A percentile compares a stretch with the other conserved stretches of the same genome.
These are phyloP conservation scores for Apophysomyces ossiformis DNA, from an alignment of 371 early-diverging fungal species.

Conservation along the genomic window DNA sequence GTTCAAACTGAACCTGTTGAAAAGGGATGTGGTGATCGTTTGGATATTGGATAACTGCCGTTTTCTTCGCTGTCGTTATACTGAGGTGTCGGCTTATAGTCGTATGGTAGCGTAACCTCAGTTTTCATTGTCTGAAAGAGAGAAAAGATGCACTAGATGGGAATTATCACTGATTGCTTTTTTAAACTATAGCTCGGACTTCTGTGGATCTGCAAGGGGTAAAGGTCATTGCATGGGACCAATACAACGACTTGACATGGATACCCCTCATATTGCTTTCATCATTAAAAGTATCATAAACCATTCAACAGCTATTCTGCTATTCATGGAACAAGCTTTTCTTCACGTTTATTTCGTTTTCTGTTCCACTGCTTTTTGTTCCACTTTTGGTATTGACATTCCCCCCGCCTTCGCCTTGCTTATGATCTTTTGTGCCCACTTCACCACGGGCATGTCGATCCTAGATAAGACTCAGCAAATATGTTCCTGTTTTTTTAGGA, in stretches of 20 bases:
- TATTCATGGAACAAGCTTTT: not conserved
- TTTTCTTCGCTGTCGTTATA: not conserved
- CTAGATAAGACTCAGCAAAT: constrained; percentile 28
- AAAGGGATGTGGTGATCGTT: not conserved
- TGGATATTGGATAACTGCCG: not conserved
- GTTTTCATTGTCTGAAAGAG: constrained; percentile 1
- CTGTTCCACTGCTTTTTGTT: constrained; percentile 14
- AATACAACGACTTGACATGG: too few species aligned
- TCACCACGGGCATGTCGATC: constrained; percentile 74
- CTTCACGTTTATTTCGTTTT: constrained; percentile 4
- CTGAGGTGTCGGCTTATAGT: not conserved
- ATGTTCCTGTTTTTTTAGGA: not conserved
- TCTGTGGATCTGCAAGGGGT: constrained; percentile 70
- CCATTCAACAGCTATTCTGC: too few species aligned
- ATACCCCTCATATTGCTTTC: too few species aligned
- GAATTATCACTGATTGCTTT: not conserved
- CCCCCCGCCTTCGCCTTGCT: constrained; percentile 62
- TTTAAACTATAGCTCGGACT: constrained; percentile 68
- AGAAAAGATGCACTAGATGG: not conserved
- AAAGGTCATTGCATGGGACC: constrained; percentile 74
- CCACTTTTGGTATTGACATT: constrained; percentile 46
- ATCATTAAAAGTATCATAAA: too few species aligned
- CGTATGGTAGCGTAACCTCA: not conserved
- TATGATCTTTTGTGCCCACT: constrained; percentile 71
- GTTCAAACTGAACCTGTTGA: not conserved